Evolutionary conservation across 2,329 filamentous ascomycete species (phyloP).

Genomic region (Ophiostoma montium): DNA sequence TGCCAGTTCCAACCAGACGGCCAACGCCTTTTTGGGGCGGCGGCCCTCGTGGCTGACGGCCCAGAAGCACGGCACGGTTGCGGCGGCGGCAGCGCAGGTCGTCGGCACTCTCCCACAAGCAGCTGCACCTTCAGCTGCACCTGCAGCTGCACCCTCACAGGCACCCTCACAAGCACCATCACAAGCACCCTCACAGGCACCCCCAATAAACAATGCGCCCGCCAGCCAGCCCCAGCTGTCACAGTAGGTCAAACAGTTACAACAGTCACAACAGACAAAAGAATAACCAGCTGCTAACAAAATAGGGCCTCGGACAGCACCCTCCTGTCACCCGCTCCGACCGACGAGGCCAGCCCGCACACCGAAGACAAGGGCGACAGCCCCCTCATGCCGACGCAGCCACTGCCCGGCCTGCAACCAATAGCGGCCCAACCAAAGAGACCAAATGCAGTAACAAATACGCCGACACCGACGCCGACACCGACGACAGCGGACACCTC

Average conservation of each 20-base stretch:
- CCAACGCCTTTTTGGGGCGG: slow-evolving; percentile 18
- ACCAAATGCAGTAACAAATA: no score
- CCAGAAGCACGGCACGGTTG: neutral
- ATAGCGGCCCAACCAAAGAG: neutral
- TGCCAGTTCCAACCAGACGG: slow-evolving; percentile 19
- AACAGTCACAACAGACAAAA: neutral
- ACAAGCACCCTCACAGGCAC: neutral
- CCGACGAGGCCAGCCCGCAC: slow-evolving; percentile 42
- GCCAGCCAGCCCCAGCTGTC: neutral
- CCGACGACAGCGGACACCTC: no score
- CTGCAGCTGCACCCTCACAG: neutral
- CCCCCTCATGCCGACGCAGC: neutral
- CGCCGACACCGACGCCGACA: no score
- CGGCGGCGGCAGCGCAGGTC: no score
- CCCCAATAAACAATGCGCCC: neutral
- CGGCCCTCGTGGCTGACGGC: slow-evolving; percentile 19
- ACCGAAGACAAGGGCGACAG: slow-evolving; percentile 8
- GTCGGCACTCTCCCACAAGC: no score
- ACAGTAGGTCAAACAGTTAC: neutral
- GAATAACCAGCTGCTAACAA: neutral
- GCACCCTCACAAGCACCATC: neutral
- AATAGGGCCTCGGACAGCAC: slow-evolving; percentile 19
- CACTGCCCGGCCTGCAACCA: neutral
- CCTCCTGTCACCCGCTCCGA: slow-evolving; percentile 49
- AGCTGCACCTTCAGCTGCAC: neutral